Percentiles rank a stretch among this genome's conserved stretches.
phyloP scores from a whole-genome alignment of 257 asterid genomes.

The Gentiana straminea region DNA sequence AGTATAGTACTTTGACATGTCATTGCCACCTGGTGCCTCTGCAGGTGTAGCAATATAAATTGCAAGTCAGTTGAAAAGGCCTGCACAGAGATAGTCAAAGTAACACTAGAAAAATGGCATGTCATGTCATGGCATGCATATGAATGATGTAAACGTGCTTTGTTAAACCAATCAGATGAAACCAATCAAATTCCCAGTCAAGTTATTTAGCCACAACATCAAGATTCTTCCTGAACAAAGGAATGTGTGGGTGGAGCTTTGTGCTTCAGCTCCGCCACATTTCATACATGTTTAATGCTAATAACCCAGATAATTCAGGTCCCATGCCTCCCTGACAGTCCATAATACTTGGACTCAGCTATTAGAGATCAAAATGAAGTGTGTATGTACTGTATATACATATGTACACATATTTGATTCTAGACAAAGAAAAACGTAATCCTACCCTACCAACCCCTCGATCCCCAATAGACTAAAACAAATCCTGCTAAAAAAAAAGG shows the following conservation, averaged over 20 bases:
- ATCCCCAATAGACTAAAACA: background rate
- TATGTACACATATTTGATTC: background rate
- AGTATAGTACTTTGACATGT: constrained; percentile 28
- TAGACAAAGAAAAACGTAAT: background rate
- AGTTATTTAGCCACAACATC: background rate
- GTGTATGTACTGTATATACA: too few species aligned
- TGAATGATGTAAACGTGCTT: too few species aligned
- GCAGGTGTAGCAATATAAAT: background rate
- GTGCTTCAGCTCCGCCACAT: too few species aligned
- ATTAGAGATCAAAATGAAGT: too few species aligned
- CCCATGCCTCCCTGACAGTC: too few species aligned
- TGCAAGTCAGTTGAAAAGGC: background rate
- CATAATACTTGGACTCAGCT: too few species aligned
- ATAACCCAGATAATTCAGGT: too few species aligned
- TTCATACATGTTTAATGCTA: too few species aligned
- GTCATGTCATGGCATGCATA: background rate
- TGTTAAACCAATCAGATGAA: too few species aligned
- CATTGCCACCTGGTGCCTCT: constrained; percentile 58
- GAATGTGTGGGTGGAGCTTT: background rate
- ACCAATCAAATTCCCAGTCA: background rate
- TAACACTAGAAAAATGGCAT: background rate
- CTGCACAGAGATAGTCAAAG: background rate
- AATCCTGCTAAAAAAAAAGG: background rate
- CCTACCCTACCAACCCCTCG: constrained; percentile 3
- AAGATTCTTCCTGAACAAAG: background rate